These are phyloP conservation scores for Tillandsia leiboldiana DNA, from an alignment of 176 grass and related monocot genomes.

Conservation along the genomic window DNA sequence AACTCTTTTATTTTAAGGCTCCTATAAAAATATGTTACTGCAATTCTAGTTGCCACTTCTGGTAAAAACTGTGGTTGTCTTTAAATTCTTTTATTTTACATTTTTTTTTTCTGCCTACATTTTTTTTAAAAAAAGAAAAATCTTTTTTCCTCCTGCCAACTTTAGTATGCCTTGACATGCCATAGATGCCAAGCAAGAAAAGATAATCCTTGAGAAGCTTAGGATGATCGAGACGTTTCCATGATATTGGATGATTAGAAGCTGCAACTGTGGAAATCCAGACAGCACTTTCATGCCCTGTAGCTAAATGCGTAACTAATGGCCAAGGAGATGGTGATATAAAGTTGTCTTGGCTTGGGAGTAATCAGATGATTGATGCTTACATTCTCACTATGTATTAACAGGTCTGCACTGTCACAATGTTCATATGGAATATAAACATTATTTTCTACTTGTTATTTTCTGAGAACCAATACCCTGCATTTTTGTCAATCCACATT, in stretches of 20 bases:
- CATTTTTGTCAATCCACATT: not conserved
- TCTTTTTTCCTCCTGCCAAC: not conserved
- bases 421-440: not conserved
- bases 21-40: no score
- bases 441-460: not conserved
- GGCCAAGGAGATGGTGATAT: not conserved
- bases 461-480: not conserved
- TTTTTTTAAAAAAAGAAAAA: no score
- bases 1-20: not conserved
- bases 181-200: constrained; percentile 61
- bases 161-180: constrained; percentile 44
- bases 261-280: not conserved
- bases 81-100: no score
- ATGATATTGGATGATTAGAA: constrained; percentile 14
- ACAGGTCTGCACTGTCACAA: not conserved
- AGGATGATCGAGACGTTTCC: constrained; percentile 7
- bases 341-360: not conserved
- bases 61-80: no score
- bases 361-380: not conserved
- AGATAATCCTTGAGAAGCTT: constrained; percentile 50
- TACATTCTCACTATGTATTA: not conserved
- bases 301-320: not conserved
- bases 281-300: not conserved
- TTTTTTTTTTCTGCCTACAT: no score
- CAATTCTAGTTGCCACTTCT: no score